Conservation (phyloP, 352 stramenopile genomes). For the Globisporangium parvum region DNA sequence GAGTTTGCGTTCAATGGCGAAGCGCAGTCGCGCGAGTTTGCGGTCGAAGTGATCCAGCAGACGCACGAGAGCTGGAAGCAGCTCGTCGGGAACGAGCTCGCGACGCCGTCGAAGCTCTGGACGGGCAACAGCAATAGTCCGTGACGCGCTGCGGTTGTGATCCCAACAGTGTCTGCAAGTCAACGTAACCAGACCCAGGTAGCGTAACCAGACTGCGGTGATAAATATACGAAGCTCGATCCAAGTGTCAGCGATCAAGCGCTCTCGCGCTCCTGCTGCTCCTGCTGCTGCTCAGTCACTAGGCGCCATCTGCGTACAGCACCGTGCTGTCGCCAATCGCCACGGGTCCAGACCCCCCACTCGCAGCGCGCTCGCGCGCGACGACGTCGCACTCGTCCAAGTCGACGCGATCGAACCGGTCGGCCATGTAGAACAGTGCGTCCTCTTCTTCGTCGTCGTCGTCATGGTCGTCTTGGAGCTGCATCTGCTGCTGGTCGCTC, state of each 20-base stretch:
- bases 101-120: constrained; percentile 54
- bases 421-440: constrained; percentile 21
- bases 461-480: neutral
- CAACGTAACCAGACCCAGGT: neutral
- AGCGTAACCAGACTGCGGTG: neutral
- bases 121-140: constrained; percentile 29
- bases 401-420: constrained; percentile 18
- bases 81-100: constrained; percentile 50
- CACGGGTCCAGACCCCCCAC: neutral
- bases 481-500: constrained; percentile 1
- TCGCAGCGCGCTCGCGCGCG: neutral
- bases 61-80: constrained; percentile 88
- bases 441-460: constrained; percentile 6
- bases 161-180: too few species aligned
- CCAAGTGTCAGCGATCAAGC: neutral
- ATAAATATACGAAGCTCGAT: neutral
- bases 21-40: constrained; percentile 78
- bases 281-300: neutral
- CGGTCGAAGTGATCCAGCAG: constrained; percentile 88
- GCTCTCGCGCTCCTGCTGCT: neutral
- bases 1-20: constrained; percentile 97
- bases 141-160: too few species aligned
- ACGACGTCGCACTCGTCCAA: constrained; percentile 4
- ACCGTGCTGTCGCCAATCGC: neutral
- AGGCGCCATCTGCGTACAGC: neutral